phyloP scores from a whole-genome alignment of 768 basidiomycete species.

The Tylopilus rubrobrunneus region DNA sequence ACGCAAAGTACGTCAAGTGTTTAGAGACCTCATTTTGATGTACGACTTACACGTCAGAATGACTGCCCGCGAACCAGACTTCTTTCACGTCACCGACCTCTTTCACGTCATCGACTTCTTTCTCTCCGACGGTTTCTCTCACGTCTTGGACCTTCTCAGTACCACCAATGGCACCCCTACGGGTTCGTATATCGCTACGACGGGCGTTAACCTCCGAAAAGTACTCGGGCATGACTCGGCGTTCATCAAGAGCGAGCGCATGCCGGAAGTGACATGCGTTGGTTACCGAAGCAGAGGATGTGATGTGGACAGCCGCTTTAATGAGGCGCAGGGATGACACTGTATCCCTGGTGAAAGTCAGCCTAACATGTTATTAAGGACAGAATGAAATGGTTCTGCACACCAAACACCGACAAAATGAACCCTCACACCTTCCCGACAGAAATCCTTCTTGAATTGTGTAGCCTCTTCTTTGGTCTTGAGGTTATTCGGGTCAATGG shows the following conservation, averaged over 20 bases:
- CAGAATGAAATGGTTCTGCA: neutral
- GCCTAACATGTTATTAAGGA: neutral
- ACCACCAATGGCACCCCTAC: neutral
- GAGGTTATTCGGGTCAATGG: slow-evolving; percentile 26
- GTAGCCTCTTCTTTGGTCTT: slow-evolving; percentile 3
- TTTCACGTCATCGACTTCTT: neutral
- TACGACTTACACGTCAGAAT: slow-evolving; percentile 8
- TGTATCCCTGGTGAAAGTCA: slow-evolving; percentile 6
- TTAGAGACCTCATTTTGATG: neutral
- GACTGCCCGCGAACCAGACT: slow-evolving; percentile 11
- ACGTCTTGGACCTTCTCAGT: too few relatives aligned
- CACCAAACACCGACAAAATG: slow-evolving; percentile 37
- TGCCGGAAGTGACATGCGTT: slow-evolving; percentile 14
- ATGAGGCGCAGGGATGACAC: slow-evolving; percentile 11
- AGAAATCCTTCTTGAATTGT: slow-evolving; percentile 29
- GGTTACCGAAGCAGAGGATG: slow-evolving; percentile 3
- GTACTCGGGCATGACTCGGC: slow-evolving; percentile 13
- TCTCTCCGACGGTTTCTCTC: neutral
- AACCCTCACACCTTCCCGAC: slow-evolving; percentile 17
- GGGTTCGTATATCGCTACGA: neutral
- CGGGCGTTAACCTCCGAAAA: slow-evolving; percentile 7
- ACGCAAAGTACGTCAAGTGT: neutral
- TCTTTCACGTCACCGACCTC: slow-evolving; percentile 6
- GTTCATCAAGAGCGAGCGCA: slow-evolving; percentile 13
- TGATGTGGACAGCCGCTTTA: slow-evolving; percentile 2